Conservation (phyloP, 2,329 filamentous ascomycete genomes). For the Paracoccidioides lutzii region DNA sequence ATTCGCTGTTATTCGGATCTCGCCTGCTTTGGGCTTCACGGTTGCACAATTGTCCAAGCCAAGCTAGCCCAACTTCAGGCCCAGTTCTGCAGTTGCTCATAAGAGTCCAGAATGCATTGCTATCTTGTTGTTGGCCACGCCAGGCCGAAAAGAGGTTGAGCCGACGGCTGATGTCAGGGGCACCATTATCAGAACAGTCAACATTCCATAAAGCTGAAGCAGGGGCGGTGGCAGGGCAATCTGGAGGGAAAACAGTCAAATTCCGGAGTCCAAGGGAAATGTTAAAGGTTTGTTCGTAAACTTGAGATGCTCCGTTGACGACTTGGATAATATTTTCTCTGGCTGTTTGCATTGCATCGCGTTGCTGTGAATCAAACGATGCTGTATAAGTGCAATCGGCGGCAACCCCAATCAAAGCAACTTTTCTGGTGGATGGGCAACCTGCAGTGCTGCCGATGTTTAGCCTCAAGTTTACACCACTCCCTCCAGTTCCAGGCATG, state of each 20-base stretch:
- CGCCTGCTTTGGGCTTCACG: conserved; percentile 5
- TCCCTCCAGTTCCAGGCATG: conserved; percentile 49
- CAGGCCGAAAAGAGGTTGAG: conserved; percentile 80
- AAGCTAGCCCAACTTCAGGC: conserved; percentile 75
- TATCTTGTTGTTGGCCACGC: conserved; percentile 65
- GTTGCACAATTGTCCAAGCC: conserved; percentile 70
- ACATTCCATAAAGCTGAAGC: conserved; percentile 71
- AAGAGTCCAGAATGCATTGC: conserved; percentile 85
- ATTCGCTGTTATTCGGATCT: conserved; percentile 14
- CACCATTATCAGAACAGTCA: conserved; percentile 44
- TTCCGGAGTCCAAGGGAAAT: conserved; percentile 85
- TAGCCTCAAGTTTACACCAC: conserved; percentile 57
- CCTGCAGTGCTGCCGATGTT: conserved; percentile 74
- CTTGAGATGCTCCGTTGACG: conserved; percentile 72
- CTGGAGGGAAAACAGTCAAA: conserved; percentile 59
- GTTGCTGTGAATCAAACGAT: conserved; percentile 51
- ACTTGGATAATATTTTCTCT: conserved; percentile 64
- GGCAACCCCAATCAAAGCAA: conserved; percentile 81
- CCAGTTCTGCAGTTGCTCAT: conserved; percentile 68
- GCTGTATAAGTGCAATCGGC: conserved; percentile 83
- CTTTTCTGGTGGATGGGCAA: conserved; percentile 78
- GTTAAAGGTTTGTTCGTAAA: conserved; percentile 89
- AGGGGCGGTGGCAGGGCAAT: conserved; percentile 60
- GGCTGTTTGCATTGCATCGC: conserved; percentile 31
- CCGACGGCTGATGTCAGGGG: conserved; percentile 56